Base-by-base conservation (phyloP, 1,284 basidiomycete species). In the Heterobasidion parviporum region DNA sequence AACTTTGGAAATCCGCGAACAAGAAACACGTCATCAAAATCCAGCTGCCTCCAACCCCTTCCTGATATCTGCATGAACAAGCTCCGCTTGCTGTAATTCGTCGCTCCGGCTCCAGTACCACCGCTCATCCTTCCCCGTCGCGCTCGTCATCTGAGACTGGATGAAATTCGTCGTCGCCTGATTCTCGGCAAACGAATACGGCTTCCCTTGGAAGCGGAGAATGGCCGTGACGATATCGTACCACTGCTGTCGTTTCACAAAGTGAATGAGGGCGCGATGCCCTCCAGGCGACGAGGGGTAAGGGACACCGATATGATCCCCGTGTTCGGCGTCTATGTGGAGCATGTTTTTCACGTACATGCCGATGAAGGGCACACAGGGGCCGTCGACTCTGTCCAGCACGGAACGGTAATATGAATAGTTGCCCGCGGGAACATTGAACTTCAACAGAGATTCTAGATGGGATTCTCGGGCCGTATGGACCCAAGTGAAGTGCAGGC, bases 401-500 rank as follows among this genome's bases (percentile, higher is more conserved):
- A 80, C 68, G 18, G 65, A 64, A 18, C 84, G 80, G 61, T 85
- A 83, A 6, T 75, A 74, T n/a, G 76, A 67, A 64, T 83, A 86
- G 49, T 78, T 77, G 33, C 79, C 78, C 0, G 74, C 70, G 12
- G 83, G 81, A 54, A 84, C 82, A 61, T 80, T 82, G 63, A 80
- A 70, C 58, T 77, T 75, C 26, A 73, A 64, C 9, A 88, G 73
- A 26, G 70, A 66, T 9, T 83, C 81, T 46, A 85, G 72, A 44
- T 70, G 71, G 8, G 75, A 72, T 59, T 75, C 75, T 9, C 77
- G 76, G 34, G 70, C 71, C 48, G 82, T 78, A 60, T 83, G 81
- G n/a, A 76, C 77, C 85, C 84, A 88, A n/a, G 84, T 86, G 50
- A 85, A 67, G 58, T 78, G 77, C 35, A 87, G 70, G 33, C 79